Evolutionary conservation across 1,284 basidiomycete genomes (phyloP).

Genomic region (Fomitiporia mediterranea): DNA sequence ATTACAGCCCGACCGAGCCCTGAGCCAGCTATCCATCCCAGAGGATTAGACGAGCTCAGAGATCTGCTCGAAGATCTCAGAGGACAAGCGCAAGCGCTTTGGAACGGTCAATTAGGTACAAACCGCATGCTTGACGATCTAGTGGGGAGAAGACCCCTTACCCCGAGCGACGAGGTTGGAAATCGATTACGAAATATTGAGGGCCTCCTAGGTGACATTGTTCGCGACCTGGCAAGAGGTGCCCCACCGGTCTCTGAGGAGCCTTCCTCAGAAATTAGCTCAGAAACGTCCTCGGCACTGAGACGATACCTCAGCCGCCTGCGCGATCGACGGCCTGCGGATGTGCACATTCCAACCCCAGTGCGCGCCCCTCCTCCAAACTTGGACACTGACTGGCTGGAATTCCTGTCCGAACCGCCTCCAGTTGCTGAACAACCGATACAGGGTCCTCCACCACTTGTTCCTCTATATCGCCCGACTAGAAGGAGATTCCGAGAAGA

Average conservation of each 20-base stretch:
- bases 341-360: slow-evolving; percentile 20
- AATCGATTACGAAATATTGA: slow-evolving; percentile 40
- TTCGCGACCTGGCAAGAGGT: slow-evolving; percentile 13
- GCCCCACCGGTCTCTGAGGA: slow-evolving; percentile 6
- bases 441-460: slow-evolving; percentile 19
- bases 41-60: slow-evolving; percentile 18
- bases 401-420: slow-evolving; percentile 16
- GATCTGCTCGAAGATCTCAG: slow-evolving; percentile 46
- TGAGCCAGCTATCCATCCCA: slow-evolving; percentile 1
- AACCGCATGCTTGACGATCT: slow-evolving; percentile 47
- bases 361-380: slow-evolving; percentile 12
- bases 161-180: slow-evolving; percentile 34
- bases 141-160: slow-evolving; percentile 25
- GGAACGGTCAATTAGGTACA: slow-evolving; percentile 53
- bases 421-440: slow-evolving; percentile 15
- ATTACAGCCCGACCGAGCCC: slow-evolving; percentile 16
- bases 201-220: slow-evolving; percentile 36
- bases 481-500: slow-evolving; percentile 1
- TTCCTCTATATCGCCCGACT: slow-evolving; percentile 13
- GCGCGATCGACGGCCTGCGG: slow-evolving; percentile 14
- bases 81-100: slow-evolving; percentile 46
- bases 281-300: slow-evolving; percentile 19
- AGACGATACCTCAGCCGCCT: slow-evolving; percentile 17
- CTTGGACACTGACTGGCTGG: slow-evolving; percentile 18
- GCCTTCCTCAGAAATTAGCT: slow-evolving; percentile 17